These are phyloP conservation scores for Acanthamoeba sp. DNA, from an alignment of 208 protist genomes.

Conservation along the genomic window DNA sequence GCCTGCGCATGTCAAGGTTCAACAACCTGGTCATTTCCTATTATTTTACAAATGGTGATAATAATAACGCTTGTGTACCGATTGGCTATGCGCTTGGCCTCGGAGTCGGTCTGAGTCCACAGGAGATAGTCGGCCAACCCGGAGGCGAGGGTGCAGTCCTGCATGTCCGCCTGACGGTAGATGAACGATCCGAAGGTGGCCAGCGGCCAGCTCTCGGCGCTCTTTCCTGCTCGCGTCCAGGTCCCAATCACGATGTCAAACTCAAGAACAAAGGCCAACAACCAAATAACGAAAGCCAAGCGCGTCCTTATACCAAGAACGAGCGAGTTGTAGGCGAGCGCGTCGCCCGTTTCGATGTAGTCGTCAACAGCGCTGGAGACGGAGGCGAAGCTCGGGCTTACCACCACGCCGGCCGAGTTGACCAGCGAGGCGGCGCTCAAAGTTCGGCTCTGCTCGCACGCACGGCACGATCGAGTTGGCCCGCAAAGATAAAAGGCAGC, in stretches of 20 bases:
- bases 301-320: not conserved
- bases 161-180: not conserved
- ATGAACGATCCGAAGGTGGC: not conserved
- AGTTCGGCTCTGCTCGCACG: not conserved
- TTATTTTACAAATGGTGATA: too few relatives aligned
- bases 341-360: not conserved
- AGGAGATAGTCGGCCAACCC: not conserved
- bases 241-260: not conserved
- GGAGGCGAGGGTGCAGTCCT: not conserved
- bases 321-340: not conserved
- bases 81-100: not conserved
- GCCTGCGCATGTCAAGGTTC: not conserved
- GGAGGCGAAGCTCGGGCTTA: not conserved
- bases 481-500: too few relatives aligned
- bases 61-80: too few relatives aligned
- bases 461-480: not conserved
- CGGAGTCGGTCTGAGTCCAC: not conserved
- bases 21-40: too few relatives aligned
- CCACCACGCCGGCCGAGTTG: not conserved
- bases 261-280: not conserved
- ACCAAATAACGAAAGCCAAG: not conserved
- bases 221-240: not conserved
- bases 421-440: not conserved
- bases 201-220: not conserved
- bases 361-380: not conserved